phyloP scores from a whole-genome alignment of 164 flowering plant species.

The Santalum album region DNA sequence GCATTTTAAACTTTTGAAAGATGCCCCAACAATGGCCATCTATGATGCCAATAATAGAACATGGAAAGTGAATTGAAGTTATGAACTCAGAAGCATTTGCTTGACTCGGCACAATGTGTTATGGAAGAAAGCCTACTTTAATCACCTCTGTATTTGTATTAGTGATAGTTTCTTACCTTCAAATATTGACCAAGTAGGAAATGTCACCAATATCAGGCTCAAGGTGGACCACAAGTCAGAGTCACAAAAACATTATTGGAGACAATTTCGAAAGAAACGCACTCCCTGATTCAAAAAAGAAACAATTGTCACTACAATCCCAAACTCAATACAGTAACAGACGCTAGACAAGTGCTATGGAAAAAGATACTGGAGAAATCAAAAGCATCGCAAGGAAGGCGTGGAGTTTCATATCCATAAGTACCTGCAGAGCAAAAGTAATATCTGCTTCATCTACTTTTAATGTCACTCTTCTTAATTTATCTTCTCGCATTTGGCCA shows the following conservation, averaged over 20 bases:
- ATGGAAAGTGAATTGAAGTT: too few relatives aligned
- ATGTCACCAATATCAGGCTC: constrained; percentile 1
- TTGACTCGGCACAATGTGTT: too few relatives aligned
- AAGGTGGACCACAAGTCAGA: neutral
- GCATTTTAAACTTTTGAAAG: too few relatives aligned
- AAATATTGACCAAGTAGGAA: too few relatives aligned
- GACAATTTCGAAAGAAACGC: constrained; percentile 78
- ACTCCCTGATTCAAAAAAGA: constrained; percentile 43
- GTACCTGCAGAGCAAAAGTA: constrained; percentile 79
- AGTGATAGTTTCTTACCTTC: too few relatives aligned
- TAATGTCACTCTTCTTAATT: constrained; percentile 48
- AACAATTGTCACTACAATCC: neutral
- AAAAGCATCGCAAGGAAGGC: neutral
- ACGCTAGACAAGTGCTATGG: neutral
- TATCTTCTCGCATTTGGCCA: constrained; percentile 65
- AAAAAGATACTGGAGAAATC: neutral
- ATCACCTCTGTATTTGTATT: too few relatives aligned
- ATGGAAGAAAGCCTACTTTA: too few relatives aligned
- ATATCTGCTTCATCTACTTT: constrained; percentile 77
- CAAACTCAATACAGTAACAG: neutral
- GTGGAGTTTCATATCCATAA: neutral
- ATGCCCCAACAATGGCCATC: too few relatives aligned
- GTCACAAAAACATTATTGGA: constrained; percentile 22
- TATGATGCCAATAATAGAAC: too few relatives aligned
- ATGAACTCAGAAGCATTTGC: too few relatives aligned